Evolutionary conservation across 2,329 filamentous ascomycete genomes (phyloP), one percentile per base, ranked within the genome.

Genomic region (Pyrenochaeta sp.): DNA sequence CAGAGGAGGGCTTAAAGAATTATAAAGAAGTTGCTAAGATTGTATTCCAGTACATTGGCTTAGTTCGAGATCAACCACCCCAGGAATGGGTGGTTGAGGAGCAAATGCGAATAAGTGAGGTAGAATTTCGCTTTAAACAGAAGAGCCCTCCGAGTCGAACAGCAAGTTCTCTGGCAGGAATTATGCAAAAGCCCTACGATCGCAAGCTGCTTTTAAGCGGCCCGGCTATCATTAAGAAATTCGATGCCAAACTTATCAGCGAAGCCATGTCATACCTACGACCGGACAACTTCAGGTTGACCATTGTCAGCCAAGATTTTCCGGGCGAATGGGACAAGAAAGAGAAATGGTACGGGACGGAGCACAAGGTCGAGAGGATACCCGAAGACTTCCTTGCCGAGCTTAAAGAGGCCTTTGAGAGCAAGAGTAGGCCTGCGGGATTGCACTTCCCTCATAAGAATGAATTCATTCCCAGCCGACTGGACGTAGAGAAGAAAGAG

Each of bases 281-380:
- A 22, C 91, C 93, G 0, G 93, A 98, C 74, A 98, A 97, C 73
- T 93, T 98, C 80, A 87, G 92, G 30, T 85, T 97, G 76, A 89
- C 88, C 1, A 84, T 98, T 49, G 88, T 96, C 28, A 94, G 92
- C 25, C 91, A 93, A 72, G 90, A 91, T 8, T 91, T 89, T 66
- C 93, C 93, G 0, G 93, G 92, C 0, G 85, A 87, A 50, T 97
- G 92, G 91, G 86, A 96, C 64, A 81, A 89, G 75, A 96, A 91
- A 73, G 95, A 99, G 81, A 92, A 93, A 74, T 99, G 95, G 95
- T 99, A 99, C 69, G 94, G 94, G 8, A 99, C 95, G 0, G 93
- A 98, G 72, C 96, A 97, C 79, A 91, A 88, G 62, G 85, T 89
- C 32, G 91, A 96, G 73, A 90, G 88, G 72, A 91, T 99, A 36